These are phyloP conservation scores for Pythium insidiosum DNA, from an alignment of 352 stramenopile species.

Conservation along the genomic window DNA sequence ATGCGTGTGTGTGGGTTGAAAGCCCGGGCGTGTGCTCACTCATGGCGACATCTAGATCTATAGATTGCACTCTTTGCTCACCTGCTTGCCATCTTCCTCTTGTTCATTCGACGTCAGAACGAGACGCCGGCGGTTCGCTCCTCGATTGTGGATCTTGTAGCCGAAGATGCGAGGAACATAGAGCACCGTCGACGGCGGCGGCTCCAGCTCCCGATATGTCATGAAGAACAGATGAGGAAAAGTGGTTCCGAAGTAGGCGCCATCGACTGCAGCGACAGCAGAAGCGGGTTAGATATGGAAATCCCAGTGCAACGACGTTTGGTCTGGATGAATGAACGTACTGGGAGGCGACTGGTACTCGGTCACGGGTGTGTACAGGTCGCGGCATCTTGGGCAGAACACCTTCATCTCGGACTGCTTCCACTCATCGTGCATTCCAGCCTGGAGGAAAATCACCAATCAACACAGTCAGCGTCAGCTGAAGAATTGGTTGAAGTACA, in stretches of 20 bases:
- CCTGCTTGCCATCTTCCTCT: slow-evolving; percentile 78
- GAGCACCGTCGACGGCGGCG: slow-evolving; percentile 69
- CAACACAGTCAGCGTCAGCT: too few relatives aligned
- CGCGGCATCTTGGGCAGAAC: slow-evolving; percentile 85
- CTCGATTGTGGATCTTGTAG: slow-evolving; percentile 90
- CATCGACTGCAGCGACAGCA: slow-evolving; percentile 78
- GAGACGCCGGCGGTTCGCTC: slow-evolving; percentile 73
- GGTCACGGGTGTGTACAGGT: slow-evolving; percentile 78
- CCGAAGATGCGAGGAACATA: slow-evolving; percentile 89
- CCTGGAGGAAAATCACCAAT: slow-evolving; percentile 21
- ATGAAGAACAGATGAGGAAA: slow-evolving; percentile 99
- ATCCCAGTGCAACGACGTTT: neutral
- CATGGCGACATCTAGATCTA: too few relatives aligned
- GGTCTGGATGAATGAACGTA: slow-evolving; percentile 24
- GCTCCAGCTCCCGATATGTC: slow-evolving; percentile 92
- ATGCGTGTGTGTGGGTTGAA: too few relatives aligned
- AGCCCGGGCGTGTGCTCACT: too few relatives aligned
- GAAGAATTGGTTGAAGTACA: too few relatives aligned
- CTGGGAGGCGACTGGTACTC: slow-evolving; percentile 81
- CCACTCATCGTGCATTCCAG: slow-evolving; percentile 81
- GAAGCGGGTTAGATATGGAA: too few relatives aligned
- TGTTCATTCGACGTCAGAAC: slow-evolving; percentile 75
- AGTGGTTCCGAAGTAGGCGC: slow-evolving; percentile 97
- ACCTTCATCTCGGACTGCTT: slow-evolving; percentile 90
- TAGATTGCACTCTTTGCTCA: too few relatives aligned